phyloP scores from a whole-genome alignment of 75 land plant species.

The Isoetes taiwanensis region DNA sequence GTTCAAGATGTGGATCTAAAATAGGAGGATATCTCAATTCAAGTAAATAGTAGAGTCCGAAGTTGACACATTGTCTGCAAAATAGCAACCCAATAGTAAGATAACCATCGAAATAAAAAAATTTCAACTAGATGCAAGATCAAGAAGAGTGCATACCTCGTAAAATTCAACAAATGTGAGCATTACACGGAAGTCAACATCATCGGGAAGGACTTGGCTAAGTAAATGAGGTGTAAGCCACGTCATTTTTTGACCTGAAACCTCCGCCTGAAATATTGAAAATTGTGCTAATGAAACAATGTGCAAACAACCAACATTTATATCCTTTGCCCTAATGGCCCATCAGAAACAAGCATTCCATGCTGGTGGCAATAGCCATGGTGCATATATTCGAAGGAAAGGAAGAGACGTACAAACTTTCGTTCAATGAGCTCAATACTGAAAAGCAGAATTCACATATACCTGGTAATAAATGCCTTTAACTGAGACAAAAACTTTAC shows the following conservation, averaged over 20 bases:
- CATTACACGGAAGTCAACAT: slow-evolving; percentile 87
- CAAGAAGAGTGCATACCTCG: slow-evolving; percentile 66
- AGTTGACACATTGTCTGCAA: slow-evolving; percentile 79
- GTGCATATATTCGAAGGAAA: no score
- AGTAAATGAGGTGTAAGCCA: slow-evolving; percentile 89
- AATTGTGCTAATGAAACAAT: neutral
- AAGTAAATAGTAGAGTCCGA: slow-evolving; percentile 53
- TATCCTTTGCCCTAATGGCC: no score
- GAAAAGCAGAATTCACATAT: neutral
- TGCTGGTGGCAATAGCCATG: no score
- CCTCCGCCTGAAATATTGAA: slow-evolving; percentile 48
- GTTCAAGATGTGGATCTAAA: slow-evolving; percentile 69
- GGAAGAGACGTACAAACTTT: no score
- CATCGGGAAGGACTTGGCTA: slow-evolving; percentile 77
- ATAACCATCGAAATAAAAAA: no score
- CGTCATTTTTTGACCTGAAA: slow-evolving; percentile 82
- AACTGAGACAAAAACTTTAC: slow-evolving; percentile 77
- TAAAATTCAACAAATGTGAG: slow-evolving; percentile 83
- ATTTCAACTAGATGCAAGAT: neutral
- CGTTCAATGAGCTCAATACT: no score
- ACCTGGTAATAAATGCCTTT: slow-evolving; percentile 98
- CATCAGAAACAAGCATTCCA: no score
- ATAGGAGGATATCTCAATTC: slow-evolving; percentile 81
- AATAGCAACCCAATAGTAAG: neutral
- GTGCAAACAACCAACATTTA: neutral